A percentile compares a stretch with the other conserved stretches of the same genome.
Evolutionary conservation across 768 basidiomycete species (phyloP).

Genomic region (Tylopilus felleus): DNA sequence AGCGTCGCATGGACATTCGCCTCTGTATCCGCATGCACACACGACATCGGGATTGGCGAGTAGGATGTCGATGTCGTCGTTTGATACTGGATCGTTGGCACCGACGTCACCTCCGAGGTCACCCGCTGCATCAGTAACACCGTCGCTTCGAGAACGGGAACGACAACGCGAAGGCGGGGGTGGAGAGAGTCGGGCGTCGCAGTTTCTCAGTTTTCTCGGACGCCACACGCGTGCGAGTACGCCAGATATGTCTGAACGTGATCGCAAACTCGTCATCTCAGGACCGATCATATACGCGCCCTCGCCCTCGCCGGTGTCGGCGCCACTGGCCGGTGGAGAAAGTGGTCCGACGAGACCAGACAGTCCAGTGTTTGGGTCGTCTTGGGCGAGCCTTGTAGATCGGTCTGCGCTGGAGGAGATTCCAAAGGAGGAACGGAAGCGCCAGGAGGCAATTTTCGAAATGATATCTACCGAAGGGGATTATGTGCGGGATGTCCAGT

Average conservation of each 20-base stretch:
- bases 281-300: conserved; percentile 53
- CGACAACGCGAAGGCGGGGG: conserved; percentile 1
- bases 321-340: not conserved
- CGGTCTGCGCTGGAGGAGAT: conserved; percentile 79
- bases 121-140: conserved; percentile 31
- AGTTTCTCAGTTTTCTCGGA: conserved; percentile 62
- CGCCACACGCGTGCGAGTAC: conserved; percentile 44
- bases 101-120: conserved; percentile 42
- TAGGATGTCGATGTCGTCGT: conserved; percentile 63
- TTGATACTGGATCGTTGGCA: conserved; percentile 38
- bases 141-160: conserved; percentile 30
- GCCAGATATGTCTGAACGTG: conserved; percentile 43
- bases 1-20: conserved; percentile 19
- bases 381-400: conserved; percentile 92
- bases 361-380: conserved; percentile 65
- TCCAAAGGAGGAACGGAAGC: conserved; percentile 69
- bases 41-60: conserved; percentile 26
- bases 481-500: conserved; percentile 88
- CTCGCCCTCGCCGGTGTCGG: conserved; percentile 14
- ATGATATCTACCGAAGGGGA: conserved; percentile 86
- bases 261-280: conserved; percentile 57
- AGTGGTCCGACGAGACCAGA: conserved; percentile 37
- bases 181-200: conserved; percentile 37
- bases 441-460: conserved; percentile 97
- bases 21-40: not conserved